phyloP scores from a whole-genome alignment of 139 green algal species.

The Micractinium sp. region DNA sequence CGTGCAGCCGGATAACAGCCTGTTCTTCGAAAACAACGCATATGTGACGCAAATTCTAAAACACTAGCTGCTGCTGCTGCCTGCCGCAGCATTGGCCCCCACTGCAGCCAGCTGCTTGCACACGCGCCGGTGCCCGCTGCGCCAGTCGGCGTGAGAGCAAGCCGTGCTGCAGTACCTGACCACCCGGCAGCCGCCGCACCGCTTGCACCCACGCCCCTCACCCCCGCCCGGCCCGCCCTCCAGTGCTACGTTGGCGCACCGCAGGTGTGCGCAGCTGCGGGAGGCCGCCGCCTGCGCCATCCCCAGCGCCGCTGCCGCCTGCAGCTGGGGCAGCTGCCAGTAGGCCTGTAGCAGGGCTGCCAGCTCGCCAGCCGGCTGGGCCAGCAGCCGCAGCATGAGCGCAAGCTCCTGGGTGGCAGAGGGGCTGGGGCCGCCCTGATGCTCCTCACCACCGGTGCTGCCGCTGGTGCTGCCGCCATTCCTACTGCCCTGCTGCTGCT shows the following conservation, averaged over 20 bases:
- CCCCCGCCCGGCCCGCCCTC: neutral
- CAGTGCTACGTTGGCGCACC: neutral
- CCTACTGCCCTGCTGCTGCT: neutral
- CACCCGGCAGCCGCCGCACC: neutral
- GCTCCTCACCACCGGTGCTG: neutral
- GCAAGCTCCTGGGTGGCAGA: neutral
- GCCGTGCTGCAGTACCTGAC: neutral
- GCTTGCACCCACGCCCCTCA: neutral
- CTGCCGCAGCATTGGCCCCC: too few species aligned
- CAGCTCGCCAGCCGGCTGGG: neutral
- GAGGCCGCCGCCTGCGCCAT: neutral
- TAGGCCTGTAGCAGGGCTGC: neutral
- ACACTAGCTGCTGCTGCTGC: neutral
- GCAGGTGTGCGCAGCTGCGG: slow-evolving; percentile 7
- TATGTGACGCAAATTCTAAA: too few species aligned
- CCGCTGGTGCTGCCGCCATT: too few species aligned
- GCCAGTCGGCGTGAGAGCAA: neutral
- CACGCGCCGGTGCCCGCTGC: neutral
- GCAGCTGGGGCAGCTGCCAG: neutral
- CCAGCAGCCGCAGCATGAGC: neutral
- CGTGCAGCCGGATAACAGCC: too few species aligned
- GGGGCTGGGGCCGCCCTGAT: too few species aligned
- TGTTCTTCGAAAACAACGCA: too few species aligned
- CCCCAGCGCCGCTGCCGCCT: neutral
- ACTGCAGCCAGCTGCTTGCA: neutral